Evolutionary conservation across 495 filamentous ascomycete species (phyloP).

Genomic region (Neurospora hispaniola): DNA sequence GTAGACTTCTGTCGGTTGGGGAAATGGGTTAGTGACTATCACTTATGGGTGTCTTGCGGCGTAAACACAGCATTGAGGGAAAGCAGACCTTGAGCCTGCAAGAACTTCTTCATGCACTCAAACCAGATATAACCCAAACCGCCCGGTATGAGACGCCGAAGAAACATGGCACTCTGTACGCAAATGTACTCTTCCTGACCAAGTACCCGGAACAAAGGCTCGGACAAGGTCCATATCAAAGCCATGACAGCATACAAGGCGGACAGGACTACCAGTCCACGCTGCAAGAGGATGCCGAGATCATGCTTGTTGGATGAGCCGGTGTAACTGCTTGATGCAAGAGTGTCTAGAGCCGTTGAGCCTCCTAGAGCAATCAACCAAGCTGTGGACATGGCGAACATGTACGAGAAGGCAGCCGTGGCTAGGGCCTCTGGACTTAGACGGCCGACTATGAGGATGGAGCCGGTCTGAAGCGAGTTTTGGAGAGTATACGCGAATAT

Average conservation of each 20-base stretch:
- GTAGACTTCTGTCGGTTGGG: constrained; percentile 56
- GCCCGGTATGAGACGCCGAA: constrained; percentile 71
- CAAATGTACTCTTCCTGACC: constrained; percentile 76
- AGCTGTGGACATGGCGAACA: constrained; percentile 87
- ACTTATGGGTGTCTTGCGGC: not conserved
- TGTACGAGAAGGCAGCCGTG: constrained; percentile 75
- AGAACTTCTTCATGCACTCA: constrained; percentile 82
- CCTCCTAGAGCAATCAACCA: constrained; percentile 92
- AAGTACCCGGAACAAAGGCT: constrained; percentile 62
- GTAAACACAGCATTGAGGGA: not conserved
- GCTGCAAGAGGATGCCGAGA: constrained; percentile 71
- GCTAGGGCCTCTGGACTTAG: constrained; percentile 72
- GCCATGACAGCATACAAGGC: constrained; percentile 69
- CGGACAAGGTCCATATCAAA: constrained; percentile 66
- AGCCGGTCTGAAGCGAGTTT: constrained; percentile 78
- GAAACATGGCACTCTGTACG: constrained; percentile 60
- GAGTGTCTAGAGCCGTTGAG: constrained; percentile 80
- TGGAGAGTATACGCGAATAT: constrained; percentile 85
- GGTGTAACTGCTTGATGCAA: constrained; percentile 80
- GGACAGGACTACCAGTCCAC: constrained; percentile 63
- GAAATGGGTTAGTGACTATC: not conserved
- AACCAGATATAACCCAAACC: constrained; percentile 89
- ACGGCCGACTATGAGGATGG: constrained; percentile 71
- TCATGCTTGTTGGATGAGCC: constrained; percentile 74
- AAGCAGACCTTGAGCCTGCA: constrained; percentile 71